phyloP scores from a whole-genome alignment of 179 eudicot species.

The Drosera spatulata region DNA sequence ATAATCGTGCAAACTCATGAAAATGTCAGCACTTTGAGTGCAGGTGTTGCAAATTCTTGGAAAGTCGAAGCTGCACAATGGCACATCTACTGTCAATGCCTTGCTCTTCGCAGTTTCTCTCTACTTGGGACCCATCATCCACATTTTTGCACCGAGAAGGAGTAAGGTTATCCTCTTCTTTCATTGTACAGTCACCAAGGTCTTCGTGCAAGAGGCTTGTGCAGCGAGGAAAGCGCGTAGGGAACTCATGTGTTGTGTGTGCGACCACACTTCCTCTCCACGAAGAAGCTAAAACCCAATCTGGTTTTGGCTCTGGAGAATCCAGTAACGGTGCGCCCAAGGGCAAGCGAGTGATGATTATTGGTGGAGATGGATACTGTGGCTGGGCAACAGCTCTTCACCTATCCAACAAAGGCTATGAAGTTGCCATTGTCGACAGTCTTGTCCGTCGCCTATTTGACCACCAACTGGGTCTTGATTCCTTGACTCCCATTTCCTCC shows the following conservation, averaged over 20 bases:
- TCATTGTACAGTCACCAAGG: constrained; percentile 22
- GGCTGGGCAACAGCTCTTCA: constrained; percentile 99
- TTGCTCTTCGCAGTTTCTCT: constrained; percentile 41
- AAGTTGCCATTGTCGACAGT: constrained; percentile 90
- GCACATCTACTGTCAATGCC: constrained; percentile 67
- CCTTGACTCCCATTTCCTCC: constrained; percentile 85
- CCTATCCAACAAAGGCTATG: constrained; percentile 73
- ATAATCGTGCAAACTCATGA: too few species aligned
- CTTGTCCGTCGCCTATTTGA: constrained; percentile 88
- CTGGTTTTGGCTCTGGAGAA: constrained; percentile 30
- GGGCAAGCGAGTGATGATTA: constrained; percentile 72
- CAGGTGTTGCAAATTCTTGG: constrained; percentile 19
- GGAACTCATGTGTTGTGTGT: constrained; percentile 17
- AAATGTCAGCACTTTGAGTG: constrained; percentile 4
- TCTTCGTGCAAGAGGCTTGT: constrained; percentile 24
- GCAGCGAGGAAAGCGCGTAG: constrained; percentile 22
- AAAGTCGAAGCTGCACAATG: constrained; percentile 26
- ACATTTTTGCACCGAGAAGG: constrained; percentile 20
- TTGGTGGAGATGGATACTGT: constrained; percentile 98
- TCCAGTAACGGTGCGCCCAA: constrained; percentile 22
- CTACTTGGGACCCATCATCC: constrained; percentile 26
- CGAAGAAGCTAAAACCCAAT: constrained; percentile 40
- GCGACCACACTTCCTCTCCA: constrained; percentile 48
- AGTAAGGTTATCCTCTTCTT: constrained; percentile 18
- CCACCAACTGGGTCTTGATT: constrained; percentile 92